Evolutionary conservation across 257 asterid species (phyloP).

Genomic region (Coffea eugenioides): DNA sequence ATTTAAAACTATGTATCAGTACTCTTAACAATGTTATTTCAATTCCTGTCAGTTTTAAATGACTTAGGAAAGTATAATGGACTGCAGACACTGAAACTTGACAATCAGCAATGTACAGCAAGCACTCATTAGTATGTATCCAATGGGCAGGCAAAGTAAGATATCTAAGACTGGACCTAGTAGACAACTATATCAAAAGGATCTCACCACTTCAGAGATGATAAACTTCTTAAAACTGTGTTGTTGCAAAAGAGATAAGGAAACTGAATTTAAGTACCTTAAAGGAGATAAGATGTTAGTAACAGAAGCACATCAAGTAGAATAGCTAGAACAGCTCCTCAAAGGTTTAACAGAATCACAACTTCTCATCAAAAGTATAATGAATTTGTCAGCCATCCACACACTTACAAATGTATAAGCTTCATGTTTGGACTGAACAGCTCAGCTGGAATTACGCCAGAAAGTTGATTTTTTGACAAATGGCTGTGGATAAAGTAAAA

Average conservation of each 20-base stretch:
- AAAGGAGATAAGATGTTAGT: not conserved
- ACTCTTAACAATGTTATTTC: not conserved
- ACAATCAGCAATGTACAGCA: not conserved
- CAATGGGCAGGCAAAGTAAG: not conserved
- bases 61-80: not conserved
- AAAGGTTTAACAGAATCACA: not conserved
- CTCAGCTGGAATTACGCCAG: conserved; percentile 55
- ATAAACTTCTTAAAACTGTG: no score
- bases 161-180: not conserved
- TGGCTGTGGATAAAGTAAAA: conserved; percentile 50
- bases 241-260: not conserved
- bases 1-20: not conserved
- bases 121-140: not conserved
- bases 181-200: not conserved
- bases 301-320: not conserved
- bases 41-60: not conserved
- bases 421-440: conserved; percentile 65
- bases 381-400: not conserved
- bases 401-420: conserved; percentile 71
- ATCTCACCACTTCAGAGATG: not conserved
- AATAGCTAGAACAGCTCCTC: not conserved
- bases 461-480: conserved; percentile 65
- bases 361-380: not conserved
- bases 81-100: not conserved
- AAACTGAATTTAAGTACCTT: no score